Conservation (phyloP, 2,329 filamentous ascomycete genomes). For the Nothophaeocryptopus gaeumannii region DNA sequence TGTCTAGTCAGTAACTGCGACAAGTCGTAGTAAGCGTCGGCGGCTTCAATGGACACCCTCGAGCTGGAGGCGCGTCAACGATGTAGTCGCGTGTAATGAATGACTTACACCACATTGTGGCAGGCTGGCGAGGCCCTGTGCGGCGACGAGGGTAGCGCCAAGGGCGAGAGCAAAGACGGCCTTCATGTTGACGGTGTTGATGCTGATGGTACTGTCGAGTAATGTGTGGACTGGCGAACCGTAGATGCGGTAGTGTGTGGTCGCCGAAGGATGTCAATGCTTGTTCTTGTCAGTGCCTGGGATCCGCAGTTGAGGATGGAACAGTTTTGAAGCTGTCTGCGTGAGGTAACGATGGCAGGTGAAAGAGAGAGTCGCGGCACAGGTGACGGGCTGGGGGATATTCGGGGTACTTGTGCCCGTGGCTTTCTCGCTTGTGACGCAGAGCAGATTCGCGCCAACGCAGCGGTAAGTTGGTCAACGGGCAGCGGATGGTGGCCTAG, state of each 20-base stretch:
- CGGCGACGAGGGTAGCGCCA: constrained; percentile 34
- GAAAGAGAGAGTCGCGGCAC: neutral
- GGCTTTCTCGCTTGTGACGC: neutral
- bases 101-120: constrained; percentile 38
- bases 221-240: neutral
- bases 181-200: constrained; percentile 34
- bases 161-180: constrained; percentile 30
- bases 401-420: neutral
- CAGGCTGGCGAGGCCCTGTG: constrained; percentile 32
- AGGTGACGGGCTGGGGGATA: neutral
- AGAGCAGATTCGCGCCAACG: neutral
- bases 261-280: neutral
- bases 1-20: constrained; percentile 5
- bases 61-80: neutral
- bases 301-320: constrained; percentile 2
- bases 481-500: too few species aligned
- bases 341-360: neutral
- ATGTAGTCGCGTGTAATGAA: neutral
- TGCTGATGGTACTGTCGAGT: constrained; percentile 6
- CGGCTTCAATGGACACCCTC: constrained; percentile 3
- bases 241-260: neutral
- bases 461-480: neutral
- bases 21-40: neutral
- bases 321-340: neutral
- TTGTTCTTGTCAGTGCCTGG: neutral